Base-by-base conservation (phyloP, 805 yeast species). In the Yueomyces sp. region DNA sequence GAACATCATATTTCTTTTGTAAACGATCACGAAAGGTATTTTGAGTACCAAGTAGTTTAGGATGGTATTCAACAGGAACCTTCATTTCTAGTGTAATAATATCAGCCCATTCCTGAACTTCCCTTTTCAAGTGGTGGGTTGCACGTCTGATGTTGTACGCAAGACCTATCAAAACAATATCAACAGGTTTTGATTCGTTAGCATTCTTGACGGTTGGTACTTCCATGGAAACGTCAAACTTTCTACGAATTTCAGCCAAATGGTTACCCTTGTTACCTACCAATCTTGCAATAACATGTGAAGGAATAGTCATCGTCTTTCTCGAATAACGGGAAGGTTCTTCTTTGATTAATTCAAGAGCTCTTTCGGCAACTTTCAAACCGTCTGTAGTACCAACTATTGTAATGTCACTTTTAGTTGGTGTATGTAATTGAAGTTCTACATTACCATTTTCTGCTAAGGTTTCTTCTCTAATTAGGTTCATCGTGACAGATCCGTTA, bases 211-310 rank as follows among this genome's bases (percentile, higher is more conserved):
- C 79, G 8, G 51, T 50, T 40, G 74, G 76, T 43, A 86, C 78
- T 54, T 88, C 95, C 47, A 90, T 72, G 52, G 72, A 74, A 49
- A 84, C 85, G 40, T 79, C 86, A 54, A 70, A 85, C 54, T 83
- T 81, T 6, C 81, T 84, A 49, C 82, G 73, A 47, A 86, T 60
- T 40, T 75, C 67, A 51, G 76, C 74, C 56, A 92, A 65, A 57
- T 78, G 77, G 37, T 84, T 66, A 44, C 99, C 98, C 47, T 77
- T 83, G 58, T 81, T 83, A 51, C 99, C 99, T 62, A 92, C 86
- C 42, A 92, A 70, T 64, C 92, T 79, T 28, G 92, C 73, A 47
- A 90, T 66, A 40, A 77, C 74, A 42, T 69, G 64, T 2, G 77
- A 62, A 47, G 96, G 92, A 57, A 86, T 77, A 29, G 67, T 69